Conservation (phyloP, 495 filamentous ascomycete genomes). For the Xylaria flabelliformis region DNA sequence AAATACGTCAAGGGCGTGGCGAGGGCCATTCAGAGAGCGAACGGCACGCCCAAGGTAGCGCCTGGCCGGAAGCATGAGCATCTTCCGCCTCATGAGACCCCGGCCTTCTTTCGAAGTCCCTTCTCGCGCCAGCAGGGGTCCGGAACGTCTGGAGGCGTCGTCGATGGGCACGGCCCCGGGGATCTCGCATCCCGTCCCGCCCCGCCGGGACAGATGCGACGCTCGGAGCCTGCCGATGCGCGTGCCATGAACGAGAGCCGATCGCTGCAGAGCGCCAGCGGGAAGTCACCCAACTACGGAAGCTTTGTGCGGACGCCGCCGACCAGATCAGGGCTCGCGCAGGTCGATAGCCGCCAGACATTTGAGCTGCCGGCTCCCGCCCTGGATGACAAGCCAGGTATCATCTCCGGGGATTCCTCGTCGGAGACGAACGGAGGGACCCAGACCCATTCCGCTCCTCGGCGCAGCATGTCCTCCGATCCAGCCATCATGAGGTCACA, state of each 20-base stretch:
- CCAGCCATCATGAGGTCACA: slow-evolving; percentile 18
- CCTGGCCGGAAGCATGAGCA: slow-evolving; percentile 34
- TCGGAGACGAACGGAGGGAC: not conserved
- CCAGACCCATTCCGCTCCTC: slow-evolving; percentile 14
- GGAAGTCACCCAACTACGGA: slow-evolving; percentile 64
- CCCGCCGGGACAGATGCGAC: slow-evolving; percentile 23
- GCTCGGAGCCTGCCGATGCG: slow-evolving; percentile 37
- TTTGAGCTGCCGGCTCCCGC: slow-evolving; percentile 79
- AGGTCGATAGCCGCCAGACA: slow-evolving; percentile 38
- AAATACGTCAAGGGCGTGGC: slow-evolving; percentile 84
- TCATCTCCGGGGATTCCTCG: not conserved
- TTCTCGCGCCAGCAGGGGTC: slow-evolving; percentile 35
- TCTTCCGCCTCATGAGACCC: slow-evolving; percentile 30
- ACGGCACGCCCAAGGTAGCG: slow-evolving; percentile 52
- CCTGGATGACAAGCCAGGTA: slow-evolving; percentile 2
- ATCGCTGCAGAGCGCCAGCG: slow-evolving; percentile 41
- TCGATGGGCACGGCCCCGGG: not conserved
- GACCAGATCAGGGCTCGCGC: slow-evolving; percentile 46
- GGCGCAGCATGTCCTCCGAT: slow-evolving; percentile 30
- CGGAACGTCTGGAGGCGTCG: not conserved
- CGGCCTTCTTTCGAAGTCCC: slow-evolving; percentile 32
- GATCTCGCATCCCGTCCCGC: slow-evolving; percentile 36
- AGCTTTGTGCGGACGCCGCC: slow-evolving; percentile 75
- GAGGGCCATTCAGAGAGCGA: slow-evolving; percentile 71
- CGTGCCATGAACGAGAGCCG: slow-evolving; percentile 41